Conservation (phyloP, 257 asterid genomes). For the Capsicum pubescens region DNA sequence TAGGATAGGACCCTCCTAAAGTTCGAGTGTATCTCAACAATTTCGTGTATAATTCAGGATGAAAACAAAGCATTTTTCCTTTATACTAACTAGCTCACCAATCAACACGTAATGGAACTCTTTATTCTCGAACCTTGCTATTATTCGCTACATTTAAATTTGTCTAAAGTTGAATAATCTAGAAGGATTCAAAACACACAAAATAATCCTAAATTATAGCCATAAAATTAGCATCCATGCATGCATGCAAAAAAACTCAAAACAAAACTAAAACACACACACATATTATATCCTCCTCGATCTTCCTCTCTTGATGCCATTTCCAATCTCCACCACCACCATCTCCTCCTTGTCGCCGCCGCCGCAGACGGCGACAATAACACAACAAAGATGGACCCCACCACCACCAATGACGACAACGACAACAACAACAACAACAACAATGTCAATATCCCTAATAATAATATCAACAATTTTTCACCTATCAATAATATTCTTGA, state of each 20-base stretch:
- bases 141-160: no score
- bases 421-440: neutral
- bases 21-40: no score
- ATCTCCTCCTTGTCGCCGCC: neutral
- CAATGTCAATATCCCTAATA: neutral
- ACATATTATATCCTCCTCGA: neutral
- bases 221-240: slow-evolving; percentile 13
- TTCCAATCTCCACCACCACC: slow-evolving; percentile 14
- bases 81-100: no score
- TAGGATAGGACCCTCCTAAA: no score
- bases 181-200: slow-evolving; percentile 8
- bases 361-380: neutral
- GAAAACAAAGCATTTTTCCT: no score
- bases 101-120: no score
- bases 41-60: no score
- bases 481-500: slow-evolving; percentile 46
- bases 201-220: neutral
- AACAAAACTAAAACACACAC: neutral
- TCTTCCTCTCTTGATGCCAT: neutral
- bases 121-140: no score
- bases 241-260: neutral
- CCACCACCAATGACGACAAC: neutral
- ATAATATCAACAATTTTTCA: neutral
- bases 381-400: neutral
- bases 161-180: neutral